Conservation (phyloP, 768 basidiomycete species). For the Goffeauzyma gilvescens region DNA sequence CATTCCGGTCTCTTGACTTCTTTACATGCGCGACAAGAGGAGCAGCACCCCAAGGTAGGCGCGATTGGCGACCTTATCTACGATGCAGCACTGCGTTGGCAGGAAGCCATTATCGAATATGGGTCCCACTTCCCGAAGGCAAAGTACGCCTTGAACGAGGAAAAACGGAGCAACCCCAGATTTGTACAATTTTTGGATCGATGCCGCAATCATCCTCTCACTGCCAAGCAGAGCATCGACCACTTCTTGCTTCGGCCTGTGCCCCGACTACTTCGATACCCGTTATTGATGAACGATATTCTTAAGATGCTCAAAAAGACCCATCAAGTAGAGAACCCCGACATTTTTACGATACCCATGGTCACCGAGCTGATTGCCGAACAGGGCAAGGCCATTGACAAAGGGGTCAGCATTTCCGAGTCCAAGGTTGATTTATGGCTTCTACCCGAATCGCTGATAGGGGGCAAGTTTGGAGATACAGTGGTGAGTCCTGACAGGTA, state of each 20-base stretch:
- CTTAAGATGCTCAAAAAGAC: slow-evolving; percentile 48
- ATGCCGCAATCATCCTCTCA: slow-evolving; percentile 48
- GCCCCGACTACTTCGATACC: slow-evolving; percentile 71
- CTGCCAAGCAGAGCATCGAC: slow-evolving; percentile 74
- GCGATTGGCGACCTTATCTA: slow-evolving; percentile 30
- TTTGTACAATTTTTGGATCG: slow-evolving; percentile 27
- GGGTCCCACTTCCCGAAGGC: slow-evolving; percentile 32
- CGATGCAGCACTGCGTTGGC: slow-evolving; percentile 32
- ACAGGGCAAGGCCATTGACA: slow-evolving; percentile 69
- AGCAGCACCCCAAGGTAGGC: slow-evolving; percentile 31
- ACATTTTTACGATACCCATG: slow-evolving; percentile 59
- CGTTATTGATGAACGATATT: slow-evolving; percentile 62
- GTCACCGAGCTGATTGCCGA: slow-evolving; percentile 72
- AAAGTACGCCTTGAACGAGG: slow-evolving; percentile 30
- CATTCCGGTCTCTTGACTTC: slow-evolving; percentile 26
- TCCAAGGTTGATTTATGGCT: slow-evolving; percentile 78
- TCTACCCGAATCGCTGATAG: slow-evolving; percentile 22
- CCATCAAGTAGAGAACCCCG: slow-evolving; percentile 44
- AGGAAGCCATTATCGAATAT: slow-evolving; percentile 32
- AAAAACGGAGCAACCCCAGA: slow-evolving; percentile 18
- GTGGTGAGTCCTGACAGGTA: slow-evolving; percentile 11
- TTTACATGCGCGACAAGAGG: slow-evolving; percentile 27
- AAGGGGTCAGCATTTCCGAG: slow-evolving; percentile 65
- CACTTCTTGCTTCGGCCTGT: slow-evolving; percentile 83
- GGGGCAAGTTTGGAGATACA: slow-evolving; percentile 20